Evolutionary conservation across 345 rosid genomes (phyloP), one percentile per base, ranked within the genome.

Genomic region (Salix suchowensis): DNA sequence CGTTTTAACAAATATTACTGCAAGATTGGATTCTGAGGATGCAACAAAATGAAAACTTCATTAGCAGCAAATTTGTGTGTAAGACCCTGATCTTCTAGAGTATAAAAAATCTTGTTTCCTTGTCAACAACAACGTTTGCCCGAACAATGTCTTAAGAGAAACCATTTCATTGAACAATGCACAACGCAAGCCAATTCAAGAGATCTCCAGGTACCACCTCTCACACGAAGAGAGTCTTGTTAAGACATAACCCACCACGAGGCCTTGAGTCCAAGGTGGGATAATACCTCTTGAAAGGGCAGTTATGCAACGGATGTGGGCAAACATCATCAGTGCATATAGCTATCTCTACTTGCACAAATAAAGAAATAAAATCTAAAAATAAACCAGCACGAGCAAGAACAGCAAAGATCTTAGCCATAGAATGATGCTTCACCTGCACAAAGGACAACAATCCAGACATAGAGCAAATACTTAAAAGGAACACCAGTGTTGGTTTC

Each of bases 371-470:
- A 11, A 42, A 42, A 10, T 42, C 10, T 42, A 2, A 42, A 42
- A 42, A 42, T 42, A 46, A 13, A 46, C 6, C 52, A 46, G 14
- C 52, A 46, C 16, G 52, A 46, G 14, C 52, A 46, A 13, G 52
- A 46, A 46, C 37, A 36, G 5, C 37, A 36, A 46, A 46, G 18
- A 46, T 46, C 52, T 46, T 46, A 10, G 14, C 14, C 46, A 42
- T 42, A 42, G 61, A 55, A n/a, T 55, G 61, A 54, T 54, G n/a
- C 10, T 54, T 40, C 26, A 84, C 84, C 83, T 72, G 84, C 82
- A 65, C 68, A 73, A 15, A 84, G 86, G 32, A 81, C 82, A 5
- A 81, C 70, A 69, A 78, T 15, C 71, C 82, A 78, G 58, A 84
- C 75, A 23, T 32, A 76, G 65, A 81, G 70, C 11, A 84, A 48